Percentiles rank a stretch among this genome's conserved stretches.
These are phyloP conservation scores for Myriangium duriaei DNA, from an alignment of 2,329 filamentous ascomycete species.

Conservation along the genomic window DNA sequence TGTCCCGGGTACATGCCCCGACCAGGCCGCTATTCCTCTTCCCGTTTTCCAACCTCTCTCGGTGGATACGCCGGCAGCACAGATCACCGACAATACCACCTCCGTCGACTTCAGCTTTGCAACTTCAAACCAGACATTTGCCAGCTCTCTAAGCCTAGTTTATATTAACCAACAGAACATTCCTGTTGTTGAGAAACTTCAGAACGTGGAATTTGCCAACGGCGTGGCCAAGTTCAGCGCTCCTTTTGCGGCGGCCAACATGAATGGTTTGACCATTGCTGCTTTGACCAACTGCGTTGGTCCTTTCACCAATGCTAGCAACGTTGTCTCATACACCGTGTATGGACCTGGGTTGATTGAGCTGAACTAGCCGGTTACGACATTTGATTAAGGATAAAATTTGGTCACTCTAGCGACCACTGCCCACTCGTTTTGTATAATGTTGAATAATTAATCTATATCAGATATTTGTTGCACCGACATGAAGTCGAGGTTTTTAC, in stretches of 20 bases:
- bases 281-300: constrained; percentile 32
- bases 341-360: constrained; percentile 39
- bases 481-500: too few relatives aligned
- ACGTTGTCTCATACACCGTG: constrained; percentile 27
- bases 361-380: too few relatives aligned
- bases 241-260: constrained; percentile 37
- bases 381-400: too few relatives aligned
- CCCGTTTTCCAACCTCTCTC: constrained; percentile 43
- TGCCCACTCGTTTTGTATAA: too few relatives aligned
- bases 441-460: too few relatives aligned
- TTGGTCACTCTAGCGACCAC: too few relatives aligned
- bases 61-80: constrained; percentile 32
- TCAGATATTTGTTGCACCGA: too few relatives aligned
- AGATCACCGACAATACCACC: constrained; percentile 32
- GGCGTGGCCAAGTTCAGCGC: constrained; percentile 37
- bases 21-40: constrained; percentile 39
- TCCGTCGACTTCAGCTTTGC: constrained; percentile 39
- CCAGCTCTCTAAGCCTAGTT: constrained; percentile 31
- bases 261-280: constrained; percentile 40
- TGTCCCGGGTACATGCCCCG: constrained; percentile 47
- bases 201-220: constrained; percentile 29
- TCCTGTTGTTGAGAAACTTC: constrained; percentile 35
- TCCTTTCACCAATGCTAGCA: constrained; percentile 25
- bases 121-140: constrained; percentile 13
- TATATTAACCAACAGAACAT: constrained; percentile 40